Evolutionary conservation across 257 asterid species (phyloP).

Genomic region (Rhazya stricta): DNA sequence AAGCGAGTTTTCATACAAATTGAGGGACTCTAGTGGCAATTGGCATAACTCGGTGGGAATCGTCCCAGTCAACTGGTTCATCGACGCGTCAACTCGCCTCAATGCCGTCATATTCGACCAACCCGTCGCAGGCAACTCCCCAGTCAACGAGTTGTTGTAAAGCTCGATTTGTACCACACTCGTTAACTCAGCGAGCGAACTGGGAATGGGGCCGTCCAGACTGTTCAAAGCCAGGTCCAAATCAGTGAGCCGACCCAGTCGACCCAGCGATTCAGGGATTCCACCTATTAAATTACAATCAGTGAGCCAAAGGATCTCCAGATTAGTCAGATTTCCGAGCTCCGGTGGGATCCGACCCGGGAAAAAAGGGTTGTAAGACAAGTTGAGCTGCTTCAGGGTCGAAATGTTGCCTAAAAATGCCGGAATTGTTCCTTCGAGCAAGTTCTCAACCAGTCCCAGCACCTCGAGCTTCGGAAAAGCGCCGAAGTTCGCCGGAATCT

Average conservation of each 20-base stretch:
- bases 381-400: slow-evolving; percentile 73
- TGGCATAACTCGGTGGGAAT: slow-evolving; percentile 81
- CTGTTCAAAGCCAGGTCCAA: slow-evolving; percentile 76
- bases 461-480: slow-evolving; percentile 69
- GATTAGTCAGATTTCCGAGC: slow-evolving; percentile 67
- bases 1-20: slow-evolving; percentile 69
- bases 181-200: slow-evolving; percentile 59
- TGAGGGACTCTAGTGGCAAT: slow-evolving; percentile 83
- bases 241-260: slow-evolving; percentile 54
- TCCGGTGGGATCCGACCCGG: slow-evolving; percentile 86
- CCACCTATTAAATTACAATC: slow-evolving; percentile 67
- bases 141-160: slow-evolving; percentile 74
- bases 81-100: slow-evolving; percentile 77
- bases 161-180: slow-evolving; percentile 81
- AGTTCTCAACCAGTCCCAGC: slow-evolving; percentile 71
- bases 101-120: slow-evolving; percentile 81
- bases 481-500: slow-evolving; percentile 71
- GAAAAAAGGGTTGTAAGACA: slow-evolving; percentile 76
- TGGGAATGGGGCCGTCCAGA: slow-evolving; percentile 62
- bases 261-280: slow-evolving; percentile 76
- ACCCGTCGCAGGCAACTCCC: slow-evolving; percentile 68
- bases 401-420: slow-evolving; percentile 65
- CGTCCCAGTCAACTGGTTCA: slow-evolving; percentile 69
- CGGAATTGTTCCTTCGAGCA: slow-evolving; percentile 75
- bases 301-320: slow-evolving; percentile 84